Evolutionary conservation across 2,329 filamentous ascomycete genomes (phyloP).

Genomic region (Penicillium digitatum): DNA sequence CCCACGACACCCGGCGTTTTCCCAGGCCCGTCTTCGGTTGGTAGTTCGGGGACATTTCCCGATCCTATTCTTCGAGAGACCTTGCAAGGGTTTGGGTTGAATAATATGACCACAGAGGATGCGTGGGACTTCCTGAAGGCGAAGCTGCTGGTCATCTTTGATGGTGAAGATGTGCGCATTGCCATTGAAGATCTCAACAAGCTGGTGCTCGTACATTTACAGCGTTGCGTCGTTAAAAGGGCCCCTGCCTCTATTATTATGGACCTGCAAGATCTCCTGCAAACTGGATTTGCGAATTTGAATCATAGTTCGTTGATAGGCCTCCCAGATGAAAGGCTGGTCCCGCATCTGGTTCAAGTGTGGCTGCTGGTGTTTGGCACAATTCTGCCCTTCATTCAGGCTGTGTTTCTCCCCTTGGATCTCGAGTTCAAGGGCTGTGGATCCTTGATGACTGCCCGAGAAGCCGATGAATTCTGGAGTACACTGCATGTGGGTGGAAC

Average conservation of each 20-base stretch:
- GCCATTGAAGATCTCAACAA: slow-evolving; percentile 64
- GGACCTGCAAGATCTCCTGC: slow-evolving; percentile 58
- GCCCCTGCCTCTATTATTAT: slow-evolving; percentile 59
- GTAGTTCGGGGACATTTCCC: slow-evolving; percentile 22
- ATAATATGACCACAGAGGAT: slow-evolving; percentile 65
- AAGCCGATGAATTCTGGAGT: slow-evolving; percentile 88
- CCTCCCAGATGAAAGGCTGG: slow-evolving; percentile 80
- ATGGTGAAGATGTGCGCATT: slow-evolving; percentile 60
- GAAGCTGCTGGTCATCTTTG: slow-evolving; percentile 60
- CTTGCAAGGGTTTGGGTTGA: slow-evolving; percentile 56
- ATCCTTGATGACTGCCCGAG: slow-evolving; percentile 68
- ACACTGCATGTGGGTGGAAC: slow-evolving; percentile 52
- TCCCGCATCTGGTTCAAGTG: slow-evolving; percentile 83
- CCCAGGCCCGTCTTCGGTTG: slow-evolving; percentile 34
- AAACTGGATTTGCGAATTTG: slow-evolving; percentile 76
- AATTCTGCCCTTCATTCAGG: slow-evolving; percentile 89
- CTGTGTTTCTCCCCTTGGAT: slow-evolving; percentile 88
- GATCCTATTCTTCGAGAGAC: slow-evolving; percentile 41
- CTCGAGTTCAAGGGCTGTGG: slow-evolving; percentile 87
- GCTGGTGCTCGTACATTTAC: slow-evolving; percentile 59
- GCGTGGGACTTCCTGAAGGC: slow-evolving; percentile 65
- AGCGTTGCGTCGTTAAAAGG: slow-evolving; percentile 59
- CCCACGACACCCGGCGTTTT: slow-evolving; percentile 28
- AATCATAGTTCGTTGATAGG: slow-evolving; percentile 71
- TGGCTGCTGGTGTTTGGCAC: slow-evolving; percentile 92